Evolutionary conservation across 192 early-diverging fungal genomes (phyloP), one percentile per base, ranked within the genome.

Genomic region (Coemansia guatemalensis): DNA sequence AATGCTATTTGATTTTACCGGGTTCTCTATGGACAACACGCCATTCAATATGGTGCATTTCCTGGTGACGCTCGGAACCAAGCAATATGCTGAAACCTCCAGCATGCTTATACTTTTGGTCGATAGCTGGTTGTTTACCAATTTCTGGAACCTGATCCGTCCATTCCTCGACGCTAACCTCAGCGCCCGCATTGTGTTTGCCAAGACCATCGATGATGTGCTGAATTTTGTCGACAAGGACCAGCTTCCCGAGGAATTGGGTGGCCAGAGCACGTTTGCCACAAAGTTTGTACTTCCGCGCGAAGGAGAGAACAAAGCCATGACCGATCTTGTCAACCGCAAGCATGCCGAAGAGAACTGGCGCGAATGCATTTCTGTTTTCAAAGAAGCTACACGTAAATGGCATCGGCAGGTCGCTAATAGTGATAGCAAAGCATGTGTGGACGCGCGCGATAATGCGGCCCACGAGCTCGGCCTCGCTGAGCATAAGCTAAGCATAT

Each of bases 111-210:
- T 79, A 30, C 59, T 79, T 48, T 50, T 79, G 60, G 76, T 79
- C 4, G 76, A 79, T 35, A 79, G 67, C 68, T 79, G 76, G 76
- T 60, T 79, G n/a, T 79, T 79, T 65, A 58, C 44, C 25, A 79
- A 79, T 48, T 69, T 73, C 39, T 79, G 76, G 76, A 67, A 29
- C 48, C 59, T 79, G 6, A 60, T 79, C 25, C 71, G 71, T 1
- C 71, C 71, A 4, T 79, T 79, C 26, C 51, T 79, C 26, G 76
- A 79, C 17, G 71, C 48, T 17, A 79, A 73, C 39, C 61, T 79
- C 12, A 66, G 76, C 22, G 70, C 76, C 1, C 70, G 76, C 47
- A 79, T 79, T 23, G 51, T 79, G 4, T 79, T 79, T 56, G 76
- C 64, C 22, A 79, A 79, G 12, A 61, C 58, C 8, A 52, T 64